Percentiles rank a stretch among this genome's conserved stretches.
These are phyloP conservation scores for Aspergillus costaricaensis DNA, from an alignment of 2,329 filamentous ascomycete species.

Conservation along the genomic window DNA sequence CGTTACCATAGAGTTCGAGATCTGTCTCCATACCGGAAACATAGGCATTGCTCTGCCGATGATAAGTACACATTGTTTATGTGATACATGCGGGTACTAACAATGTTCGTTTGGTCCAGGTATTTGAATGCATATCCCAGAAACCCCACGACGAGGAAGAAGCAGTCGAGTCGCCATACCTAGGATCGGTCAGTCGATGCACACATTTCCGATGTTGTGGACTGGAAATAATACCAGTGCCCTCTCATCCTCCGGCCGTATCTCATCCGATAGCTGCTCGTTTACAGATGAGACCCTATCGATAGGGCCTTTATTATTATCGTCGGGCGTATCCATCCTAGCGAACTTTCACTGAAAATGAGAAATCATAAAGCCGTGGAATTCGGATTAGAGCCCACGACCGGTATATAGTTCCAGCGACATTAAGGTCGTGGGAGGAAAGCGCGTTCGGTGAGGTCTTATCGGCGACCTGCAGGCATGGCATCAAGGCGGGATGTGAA, in stretches of 20 bases:
- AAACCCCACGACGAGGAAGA: conserved; percentile 10
- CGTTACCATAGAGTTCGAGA: conserved; percentile 8
- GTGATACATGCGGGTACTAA: not conserved
- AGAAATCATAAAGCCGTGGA: no score
- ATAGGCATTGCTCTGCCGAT: conserved; percentile 10
- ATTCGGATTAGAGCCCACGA: no score
- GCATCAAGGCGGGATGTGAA: conserved; percentile 9
- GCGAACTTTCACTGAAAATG: no score
- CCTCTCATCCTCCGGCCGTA: not conserved
- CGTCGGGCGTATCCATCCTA: not conserved
- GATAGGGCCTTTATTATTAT: not conserved
- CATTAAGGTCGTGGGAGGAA: not conserved
- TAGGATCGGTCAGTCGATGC: not conserved
- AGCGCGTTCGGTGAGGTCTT: not conserved
- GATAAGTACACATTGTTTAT: not conserved
- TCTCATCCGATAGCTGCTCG: not conserved
- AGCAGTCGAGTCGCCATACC: conserved; percentile 11
- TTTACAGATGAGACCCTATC: not conserved
- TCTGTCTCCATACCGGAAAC: conserved; percentile 12
- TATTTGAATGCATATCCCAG: conserved; percentile 14
- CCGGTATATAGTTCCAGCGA: not conserved
- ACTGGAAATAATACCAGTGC: not conserved
- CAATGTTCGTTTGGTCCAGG: conserved; percentile 13
- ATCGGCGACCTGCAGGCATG: conserved; percentile 1
- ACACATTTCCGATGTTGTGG: not conserved